A percentile compares a stretch with the other conserved stretches of the same genome.
Evolutionary conservation across 164 flowering plant genomes (phyloP).

Genomic region (Stephania japonica): DNA sequence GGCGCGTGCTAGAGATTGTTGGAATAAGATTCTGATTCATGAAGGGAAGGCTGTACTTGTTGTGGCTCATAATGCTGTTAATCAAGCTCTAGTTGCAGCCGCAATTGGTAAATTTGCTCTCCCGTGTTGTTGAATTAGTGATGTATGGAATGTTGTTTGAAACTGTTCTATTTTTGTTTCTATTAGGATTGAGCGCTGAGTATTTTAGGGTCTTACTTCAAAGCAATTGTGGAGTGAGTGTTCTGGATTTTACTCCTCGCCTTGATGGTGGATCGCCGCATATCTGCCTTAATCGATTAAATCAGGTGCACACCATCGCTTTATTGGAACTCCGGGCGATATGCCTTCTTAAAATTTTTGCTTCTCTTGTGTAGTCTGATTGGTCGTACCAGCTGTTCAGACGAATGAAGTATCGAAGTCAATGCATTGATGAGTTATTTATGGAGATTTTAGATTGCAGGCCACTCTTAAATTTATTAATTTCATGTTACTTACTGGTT

Average conservation of each 20-base stretch:
- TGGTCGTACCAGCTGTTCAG: not conserved
- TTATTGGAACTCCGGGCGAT: not conserved
- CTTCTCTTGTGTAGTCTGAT: not conserved
- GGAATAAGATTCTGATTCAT: slow-evolving; percentile 64
- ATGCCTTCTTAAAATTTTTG: not conserved
- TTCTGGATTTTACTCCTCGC: slow-evolving; percentile 74
- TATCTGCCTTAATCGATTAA: slow-evolving; percentile 82
- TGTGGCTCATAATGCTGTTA: slow-evolving; percentile 97
- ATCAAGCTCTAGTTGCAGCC: slow-evolving; percentile 93
- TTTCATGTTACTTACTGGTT: slow-evolving; percentile 7
- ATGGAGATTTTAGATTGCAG: not conserved
- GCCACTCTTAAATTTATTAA: not conserved
- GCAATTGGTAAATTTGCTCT: slow-evolving; percentile 56
- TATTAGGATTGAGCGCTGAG: slow-evolving; percentile 70
- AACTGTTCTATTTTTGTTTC: slow-evolving; percentile 5
- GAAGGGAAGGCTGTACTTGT: slow-evolving; percentile 84
- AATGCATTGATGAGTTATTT: not conserved
- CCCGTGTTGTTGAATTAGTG: slow-evolving; percentile 2
- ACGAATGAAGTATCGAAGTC: not conserved
- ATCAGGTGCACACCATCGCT: slow-evolving; percentile 54
- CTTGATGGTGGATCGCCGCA: slow-evolving; percentile 54
- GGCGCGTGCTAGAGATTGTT: slow-evolving; percentile 79
- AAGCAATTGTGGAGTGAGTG: slow-evolving; percentile 97
- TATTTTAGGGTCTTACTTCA: slow-evolving; percentile 85
- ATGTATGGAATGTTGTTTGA: not conserved